Evolutionary conservation across 805 yeast genomes (phyloP).

Genomic region (Scheffersomyces coipomensis): DNA sequence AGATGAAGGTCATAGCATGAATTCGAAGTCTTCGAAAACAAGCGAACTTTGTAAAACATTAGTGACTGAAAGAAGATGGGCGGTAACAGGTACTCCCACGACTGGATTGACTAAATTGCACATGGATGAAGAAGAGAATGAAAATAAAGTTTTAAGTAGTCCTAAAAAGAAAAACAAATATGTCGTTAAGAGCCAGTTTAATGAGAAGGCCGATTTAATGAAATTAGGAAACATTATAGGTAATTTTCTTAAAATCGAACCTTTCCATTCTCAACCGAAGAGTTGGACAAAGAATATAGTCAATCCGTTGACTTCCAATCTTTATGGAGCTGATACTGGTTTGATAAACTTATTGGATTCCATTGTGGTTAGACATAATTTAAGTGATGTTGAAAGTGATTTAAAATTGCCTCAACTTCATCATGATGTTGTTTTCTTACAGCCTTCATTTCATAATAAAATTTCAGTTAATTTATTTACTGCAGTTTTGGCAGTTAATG

Average conservation of each 20-base stretch:
- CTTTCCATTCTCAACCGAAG: conserved; percentile 48
- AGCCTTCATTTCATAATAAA: conserved; percentile 62
- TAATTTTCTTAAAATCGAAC: conserved; percentile 57
- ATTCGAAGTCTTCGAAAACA: conserved; percentile 48
- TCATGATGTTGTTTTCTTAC: conserved; percentile 56
- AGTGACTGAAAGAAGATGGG: conserved; percentile 65
- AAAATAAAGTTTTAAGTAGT: conserved; percentile 6
- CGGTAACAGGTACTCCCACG: conserved; percentile 76
- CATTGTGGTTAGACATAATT: conserved; percentile 56
- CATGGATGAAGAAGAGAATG: conserved; percentile 37
- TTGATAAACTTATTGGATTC: conserved; percentile 42
- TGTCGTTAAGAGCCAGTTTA: conserved; percentile 48
- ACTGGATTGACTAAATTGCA: conserved; percentile 62
- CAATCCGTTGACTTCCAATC: conserved; percentile 44
- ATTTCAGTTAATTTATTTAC: conserved; percentile 62
- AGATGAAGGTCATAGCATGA: conserved; percentile 75
- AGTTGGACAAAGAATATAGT: conserved; percentile 48
- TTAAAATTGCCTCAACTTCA: conserved; percentile 56
- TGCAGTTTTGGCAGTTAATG: conserved; percentile 68
- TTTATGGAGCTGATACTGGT: conserved; percentile 40
- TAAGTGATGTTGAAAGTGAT: conserved; percentile 54
- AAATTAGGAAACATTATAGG: conserved; percentile 53
- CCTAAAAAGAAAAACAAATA: conserved; percentile 30
- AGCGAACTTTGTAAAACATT: conserved; percentile 49
- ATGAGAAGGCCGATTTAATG: conserved; percentile 50